phyloP scores from a whole-genome alignment of 257 asterid species.

The Primulina eburnea region DNA sequence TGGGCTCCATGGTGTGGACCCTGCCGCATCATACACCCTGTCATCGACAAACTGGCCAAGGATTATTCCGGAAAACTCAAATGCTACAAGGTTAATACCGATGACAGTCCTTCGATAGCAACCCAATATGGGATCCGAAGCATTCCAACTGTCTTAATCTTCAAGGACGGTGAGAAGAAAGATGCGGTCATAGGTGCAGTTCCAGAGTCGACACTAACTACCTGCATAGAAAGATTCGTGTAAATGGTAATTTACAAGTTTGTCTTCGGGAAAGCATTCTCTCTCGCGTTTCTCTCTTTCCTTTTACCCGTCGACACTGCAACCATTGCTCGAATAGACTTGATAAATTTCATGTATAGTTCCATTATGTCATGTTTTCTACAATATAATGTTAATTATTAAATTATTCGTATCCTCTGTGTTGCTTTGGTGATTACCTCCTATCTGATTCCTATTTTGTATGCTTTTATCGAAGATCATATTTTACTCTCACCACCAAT shows the following conservation, averaged over 20 bases:
- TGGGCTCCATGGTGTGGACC: conserved; percentile 99
- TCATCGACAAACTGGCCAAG: conserved; percentile 77
- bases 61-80: conserved; percentile 68
- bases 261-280: conserved; percentile 24
- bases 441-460: background rate
- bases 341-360: conserved; percentile 55
- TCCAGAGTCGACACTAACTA: conserved; percentile 63
- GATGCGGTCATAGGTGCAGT: conserved; percentile 93
- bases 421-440: conserved; percentile 19
- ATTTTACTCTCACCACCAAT: no score
- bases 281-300: conserved; percentile 21
- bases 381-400: conserved; percentile 29
- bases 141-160: conserved; percentile 87
- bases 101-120: conserved; percentile 72
- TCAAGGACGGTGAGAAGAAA: conserved; percentile 82
- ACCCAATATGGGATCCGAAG: conserved; percentile 82
- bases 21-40: conserved; percentile 86
- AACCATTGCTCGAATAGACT: conserved; percentile 31
- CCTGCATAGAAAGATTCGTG: conserved; percentile 78
- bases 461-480: no score
- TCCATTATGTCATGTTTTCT: conserved; percentile 25
- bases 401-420: conserved; percentile 11
- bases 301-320: conserved; percentile 23
- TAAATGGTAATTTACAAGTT: conserved; percentile 34
- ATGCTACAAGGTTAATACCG: conserved; percentile 88